These are phyloP conservation scores for Eutrema salsugineum DNA, from an alignment of 441 rosid species.

Conservation along the genomic window DNA sequence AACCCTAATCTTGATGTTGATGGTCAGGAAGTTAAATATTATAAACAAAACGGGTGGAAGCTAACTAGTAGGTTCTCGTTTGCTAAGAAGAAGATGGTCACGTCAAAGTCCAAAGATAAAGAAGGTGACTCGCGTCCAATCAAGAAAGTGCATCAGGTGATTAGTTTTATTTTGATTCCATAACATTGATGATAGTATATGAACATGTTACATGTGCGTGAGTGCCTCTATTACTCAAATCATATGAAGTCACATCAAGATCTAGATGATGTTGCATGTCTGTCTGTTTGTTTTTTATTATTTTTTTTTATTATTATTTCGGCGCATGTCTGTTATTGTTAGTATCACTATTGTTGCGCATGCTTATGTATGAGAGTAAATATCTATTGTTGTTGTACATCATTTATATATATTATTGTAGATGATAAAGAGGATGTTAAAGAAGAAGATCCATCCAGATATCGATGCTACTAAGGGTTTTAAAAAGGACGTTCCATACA, in stretches of 20 bases:
- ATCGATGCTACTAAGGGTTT: constrained; percentile 39
- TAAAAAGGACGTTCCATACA: constrained; percentile 29
- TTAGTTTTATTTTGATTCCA: neutral
- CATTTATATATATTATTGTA: constrained; percentile 5
- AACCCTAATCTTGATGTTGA: constrained; percentile 21
- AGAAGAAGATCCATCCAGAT: constrained; percentile 90
- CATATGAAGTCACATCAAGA: neutral
- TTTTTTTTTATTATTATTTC: too few species aligned
- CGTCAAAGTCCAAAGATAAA: constrained; percentile 51
- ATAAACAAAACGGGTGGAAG: constrained; percentile 32
- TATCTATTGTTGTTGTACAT: neutral
- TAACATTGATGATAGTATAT: neutral
- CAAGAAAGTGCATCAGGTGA: constrained; percentile 63
- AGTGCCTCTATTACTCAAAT: neutral
- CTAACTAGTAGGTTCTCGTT: constrained; percentile 38
- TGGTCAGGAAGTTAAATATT: neutral
- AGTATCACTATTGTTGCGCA: neutral
- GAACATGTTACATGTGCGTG: constrained; percentile 14
- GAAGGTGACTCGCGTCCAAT: constrained; percentile 47
- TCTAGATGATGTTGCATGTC: neutral
- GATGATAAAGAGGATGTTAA: constrained; percentile 84
- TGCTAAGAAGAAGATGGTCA: constrained; percentile 67
- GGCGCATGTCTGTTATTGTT: neutral
- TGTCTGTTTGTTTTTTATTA: too few species aligned
- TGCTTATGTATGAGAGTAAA: neutral